Base-by-base conservation (phyloP, 2,329 filamentous ascomycete species). In the Diplodia seriata region DNA sequence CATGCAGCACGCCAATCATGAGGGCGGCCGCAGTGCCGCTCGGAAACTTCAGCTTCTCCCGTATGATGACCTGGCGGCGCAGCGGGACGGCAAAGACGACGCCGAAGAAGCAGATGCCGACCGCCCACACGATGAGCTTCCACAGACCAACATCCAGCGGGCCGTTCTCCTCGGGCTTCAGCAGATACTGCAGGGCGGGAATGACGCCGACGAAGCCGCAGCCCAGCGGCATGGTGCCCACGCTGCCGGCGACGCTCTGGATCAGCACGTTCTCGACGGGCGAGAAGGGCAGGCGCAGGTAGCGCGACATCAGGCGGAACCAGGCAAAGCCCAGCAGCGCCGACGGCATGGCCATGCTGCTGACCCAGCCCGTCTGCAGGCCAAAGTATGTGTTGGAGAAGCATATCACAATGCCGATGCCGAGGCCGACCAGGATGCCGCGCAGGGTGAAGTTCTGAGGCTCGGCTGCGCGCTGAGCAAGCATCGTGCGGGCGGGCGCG, bases 311-410 rank as follows among this genome's bases (percentile, higher is more conserved):
- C 6, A 90, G 85, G 74, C 92, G 93, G 84, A 99, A 99, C 73
- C 97, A 91, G 12, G 93, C 94, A 76, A 97, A 98, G 1, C 95
- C 94, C 76, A 99, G 92, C 69, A 99, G 83, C 26, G 93, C 95
- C 1, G 93, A 92, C 0, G 95, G 95, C 93, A 99, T 97, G 18
- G 93, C 92, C 95, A 99, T 98, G 72, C 92, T 92, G 74, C 90
- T 88, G 47, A 92, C 87, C 89, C 89, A 91, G 71, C 89, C 89
- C 33, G 92, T 96, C 81, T 98, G 95, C 38, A 99, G 84, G n/a
- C 95, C 95, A 77, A 99, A 99, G 79, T 98, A 99, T 84, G 96
- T 97, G 77, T 99, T 99, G 64, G 92, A 96, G 78, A 97, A 97
- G 76, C 92, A 95, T 75, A 98, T 97, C 67, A 98, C 84, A 4